Evolutionary conservation across 2,329 filamentous ascomycete species (phyloP), one percentile per base, ranked within the genome.

Genomic region (Lecanicillium sp.): DNA sequence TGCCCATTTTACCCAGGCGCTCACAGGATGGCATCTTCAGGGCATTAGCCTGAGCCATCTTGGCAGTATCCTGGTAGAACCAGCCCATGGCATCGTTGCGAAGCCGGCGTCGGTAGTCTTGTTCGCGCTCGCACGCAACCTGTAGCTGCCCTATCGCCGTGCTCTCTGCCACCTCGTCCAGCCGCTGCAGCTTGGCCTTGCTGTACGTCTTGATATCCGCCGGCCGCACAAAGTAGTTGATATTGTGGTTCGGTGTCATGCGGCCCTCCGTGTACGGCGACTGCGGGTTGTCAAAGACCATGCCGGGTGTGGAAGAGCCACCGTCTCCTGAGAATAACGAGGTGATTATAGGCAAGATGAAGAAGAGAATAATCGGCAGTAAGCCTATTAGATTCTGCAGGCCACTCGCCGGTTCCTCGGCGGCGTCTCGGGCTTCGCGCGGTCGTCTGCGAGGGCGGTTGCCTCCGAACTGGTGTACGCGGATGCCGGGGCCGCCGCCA

Each of bases 401-500:
- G 35, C 68, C 73, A 35, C 73, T 68, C 44, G 68, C 61, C 44
- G 67, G 58, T 51, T 67, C 68, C 54, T 64, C 64, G 45, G 67
- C 64, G 49, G 61, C 70, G 44, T 64, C 70, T 47, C 73, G 75
- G 22, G 73, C 70, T 48, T 82, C 70, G 53, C 75, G 78, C 15
- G 89, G 88, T 54, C 92, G 74, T 62, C 83, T 72, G 50, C 87
- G 76, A 17, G 89, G 87, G 39, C 75, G 71, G 5, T 68, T 73
- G 38, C 92, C 90, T 50, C 89, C 90, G 59, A 98, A 96, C 58
- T 95, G 90, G 60, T 96, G 92, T 44, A 98, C 87, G 44, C 90
- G 79, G 51, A 98, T 80, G 15, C 89, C 90, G 3, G 90, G 88
- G 7, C 88, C 86, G 44, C 89, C 89, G 48, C 86, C 86, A 60